phyloP scores from a whole-genome alignment of 371 early-diverging fungal species.

The Paraphysoderma sedebokerense region DNA sequence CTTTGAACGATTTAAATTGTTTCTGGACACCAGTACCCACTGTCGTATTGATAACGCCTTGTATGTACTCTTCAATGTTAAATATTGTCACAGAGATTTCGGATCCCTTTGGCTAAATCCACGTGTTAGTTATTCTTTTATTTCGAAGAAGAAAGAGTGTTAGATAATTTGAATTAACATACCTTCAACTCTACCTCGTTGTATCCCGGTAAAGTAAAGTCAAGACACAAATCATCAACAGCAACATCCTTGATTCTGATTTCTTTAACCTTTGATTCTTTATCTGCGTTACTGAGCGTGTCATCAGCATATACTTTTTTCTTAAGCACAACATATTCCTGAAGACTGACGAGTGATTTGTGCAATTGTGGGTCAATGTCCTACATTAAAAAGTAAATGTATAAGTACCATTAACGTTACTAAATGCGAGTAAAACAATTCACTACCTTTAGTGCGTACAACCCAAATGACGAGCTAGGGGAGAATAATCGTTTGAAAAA shows the following conservation, averaged over 20 bases:
- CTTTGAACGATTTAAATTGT: conserved; percentile 55
- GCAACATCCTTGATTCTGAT: conserved; percentile 27
- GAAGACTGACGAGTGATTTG: conserved; percentile 42
- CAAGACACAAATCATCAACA: conserved; percentile 52
- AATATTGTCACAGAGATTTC: conserved; percentile 45
- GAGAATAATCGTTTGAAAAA: conserved; percentile 53
- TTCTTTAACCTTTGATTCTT: conserved; percentile 12
- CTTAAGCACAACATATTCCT: conserved; percentile 33
- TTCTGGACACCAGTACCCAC: conserved; percentile 49
- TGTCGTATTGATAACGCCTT: conserved; percentile 39
- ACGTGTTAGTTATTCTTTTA: too few species aligned
- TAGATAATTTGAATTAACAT: conserved; percentile 1
- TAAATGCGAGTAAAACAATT: too few species aligned
- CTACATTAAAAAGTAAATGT: too few species aligned
- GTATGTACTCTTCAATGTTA: conserved; percentile 58
- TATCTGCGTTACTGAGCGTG: conserved; percentile 7
- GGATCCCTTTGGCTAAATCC: conserved; percentile 30
- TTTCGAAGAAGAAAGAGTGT: background rate
- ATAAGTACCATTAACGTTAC: too few species aligned
- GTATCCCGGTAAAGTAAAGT: conserved; percentile 73
- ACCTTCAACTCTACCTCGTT: conserved; percentile 37
- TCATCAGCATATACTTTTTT: conserved; percentile 27
- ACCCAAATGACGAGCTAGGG: background rate
- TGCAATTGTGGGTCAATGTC: conserved; percentile 51
- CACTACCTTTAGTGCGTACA: too few species aligned